These are phyloP conservation scores for Triticum turgidum DNA, from an alignment of 176 grass and related monocot genomes.

Conservation along the genomic window DNA sequence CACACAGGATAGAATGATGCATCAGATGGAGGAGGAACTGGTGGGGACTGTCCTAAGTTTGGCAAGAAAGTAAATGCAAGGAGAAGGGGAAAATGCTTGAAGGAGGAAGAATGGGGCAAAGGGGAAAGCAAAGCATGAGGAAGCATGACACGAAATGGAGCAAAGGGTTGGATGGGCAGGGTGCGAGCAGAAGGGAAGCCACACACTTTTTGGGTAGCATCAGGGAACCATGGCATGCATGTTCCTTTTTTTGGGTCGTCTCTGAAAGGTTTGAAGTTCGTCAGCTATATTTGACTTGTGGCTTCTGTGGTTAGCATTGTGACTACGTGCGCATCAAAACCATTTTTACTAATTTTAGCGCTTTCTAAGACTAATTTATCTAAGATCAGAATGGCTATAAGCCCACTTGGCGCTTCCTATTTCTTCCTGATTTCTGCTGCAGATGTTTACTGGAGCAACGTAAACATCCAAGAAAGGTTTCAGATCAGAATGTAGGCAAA, in stretches of 20 bases:
- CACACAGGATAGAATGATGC: background rate
- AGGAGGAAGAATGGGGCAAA: conserved; percentile 25
- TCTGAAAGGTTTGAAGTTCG: background rate
- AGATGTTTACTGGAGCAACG: background rate
- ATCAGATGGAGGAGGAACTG: background rate
- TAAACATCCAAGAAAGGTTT: background rate
- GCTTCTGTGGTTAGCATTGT: conserved; percentile 5
- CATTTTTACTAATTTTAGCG: conserved; percentile 22
- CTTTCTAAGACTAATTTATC: conserved; percentile 8
- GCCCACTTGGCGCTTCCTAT: background rate
- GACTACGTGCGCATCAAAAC: background rate
- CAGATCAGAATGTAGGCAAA: background rate
- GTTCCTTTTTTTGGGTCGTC: conserved; percentile 31
- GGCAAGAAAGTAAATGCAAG: background rate
- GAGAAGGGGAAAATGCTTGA: background rate
- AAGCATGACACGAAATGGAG: conserved; percentile 29
- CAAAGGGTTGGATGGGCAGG: background rate
- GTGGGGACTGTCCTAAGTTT: background rate
- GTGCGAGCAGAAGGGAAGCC: conserved; percentile 30
- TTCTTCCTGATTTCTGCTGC: background rate
- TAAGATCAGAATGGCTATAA: background rate
- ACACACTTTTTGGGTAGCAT: conserved; percentile 50
- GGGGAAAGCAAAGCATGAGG: conserved; percentile 29
- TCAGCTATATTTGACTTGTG: conserved; percentile 16
- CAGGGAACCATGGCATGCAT: conserved; percentile 24